A percentile compares a stretch with the other conserved stretches of the same genome.
Conservation (phyloP, 495 filamentous ascomycete species). For the Neurospora sublineolata region DNA sequence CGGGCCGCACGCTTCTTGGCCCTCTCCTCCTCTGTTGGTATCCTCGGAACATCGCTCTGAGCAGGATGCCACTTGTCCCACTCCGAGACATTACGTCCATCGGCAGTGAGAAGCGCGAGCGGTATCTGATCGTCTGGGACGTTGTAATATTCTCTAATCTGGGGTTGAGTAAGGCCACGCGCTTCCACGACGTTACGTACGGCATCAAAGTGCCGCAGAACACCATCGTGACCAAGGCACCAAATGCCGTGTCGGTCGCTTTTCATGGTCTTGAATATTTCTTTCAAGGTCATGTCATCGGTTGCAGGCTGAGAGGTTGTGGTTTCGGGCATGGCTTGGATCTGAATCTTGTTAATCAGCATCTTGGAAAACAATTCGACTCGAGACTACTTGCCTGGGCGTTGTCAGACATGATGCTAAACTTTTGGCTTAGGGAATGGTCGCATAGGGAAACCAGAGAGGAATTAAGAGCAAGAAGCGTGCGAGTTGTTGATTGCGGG, state of each 20-base stretch:
- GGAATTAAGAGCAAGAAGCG: background rate
- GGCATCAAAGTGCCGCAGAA: slow-evolving; percentile 8
- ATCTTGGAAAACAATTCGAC: background rate
- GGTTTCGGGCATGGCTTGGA: background rate
- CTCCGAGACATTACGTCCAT: slow-evolving; percentile 4
- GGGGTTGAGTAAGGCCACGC: slow-evolving; percentile 6
- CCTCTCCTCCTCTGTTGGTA: slow-evolving; percentile 3
- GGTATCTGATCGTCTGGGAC: background rate
- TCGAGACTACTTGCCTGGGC: background rate
- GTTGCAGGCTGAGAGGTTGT: background rate
- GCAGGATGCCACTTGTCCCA: slow-evolving; percentile 6
- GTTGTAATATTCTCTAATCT: slow-evolving; percentile 9
- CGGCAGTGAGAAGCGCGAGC: slow-evolving; percentile 2
- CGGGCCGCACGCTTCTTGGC: slow-evolving; percentile 1
- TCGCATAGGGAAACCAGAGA: background rate
- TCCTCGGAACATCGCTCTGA: slow-evolving; percentile 3
- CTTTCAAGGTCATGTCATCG: slow-evolving; percentile 3
- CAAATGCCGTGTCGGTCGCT: slow-evolving; percentile 4
- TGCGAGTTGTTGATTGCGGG: background rate
- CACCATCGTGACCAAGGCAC: slow-evolving; percentile 6
- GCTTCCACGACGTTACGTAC: slow-evolving; percentile 9
- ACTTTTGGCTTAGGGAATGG: background rate
- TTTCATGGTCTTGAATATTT: slow-evolving; percentile 4
- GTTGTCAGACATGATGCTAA: background rate
- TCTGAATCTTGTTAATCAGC: background rate